phyloP scores from a whole-genome alignment of 768 basidiomycete species.

The Pleurotus eryngii region DNA sequence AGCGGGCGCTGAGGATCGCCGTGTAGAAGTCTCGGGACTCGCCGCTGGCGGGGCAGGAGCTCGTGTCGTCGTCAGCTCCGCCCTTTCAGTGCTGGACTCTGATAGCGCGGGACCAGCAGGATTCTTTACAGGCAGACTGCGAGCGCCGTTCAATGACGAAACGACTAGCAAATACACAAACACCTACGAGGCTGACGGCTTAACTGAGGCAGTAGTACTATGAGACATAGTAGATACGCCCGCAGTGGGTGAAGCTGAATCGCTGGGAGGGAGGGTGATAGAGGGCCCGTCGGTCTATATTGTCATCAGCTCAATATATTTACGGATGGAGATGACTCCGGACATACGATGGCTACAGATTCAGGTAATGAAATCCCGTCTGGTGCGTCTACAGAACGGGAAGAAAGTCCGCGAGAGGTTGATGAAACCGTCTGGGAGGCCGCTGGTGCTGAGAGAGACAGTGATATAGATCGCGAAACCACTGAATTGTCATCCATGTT shows the following conservation, averaged over 20 bases:
- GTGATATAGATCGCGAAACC: slow-evolving; percentile 2
- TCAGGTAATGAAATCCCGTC: slow-evolving; percentile 2
- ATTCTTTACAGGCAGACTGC: not conserved
- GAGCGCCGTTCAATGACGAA: not conserved
- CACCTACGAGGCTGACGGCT: not conserved
- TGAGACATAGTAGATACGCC: not conserved
- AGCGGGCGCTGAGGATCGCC: not conserved
- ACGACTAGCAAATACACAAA: not conserved
- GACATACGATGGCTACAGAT: not conserved
- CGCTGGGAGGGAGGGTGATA: not conserved
- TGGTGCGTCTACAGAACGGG: slow-evolving; percentile 1
- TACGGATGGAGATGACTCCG: not conserved
- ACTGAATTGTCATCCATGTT: slow-evolving; percentile 1
- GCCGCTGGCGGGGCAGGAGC: not conserved
- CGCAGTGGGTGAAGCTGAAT: not conserved
- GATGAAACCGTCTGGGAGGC: not conserved
- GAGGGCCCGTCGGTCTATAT: not conserved
- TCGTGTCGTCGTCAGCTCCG: not conserved
- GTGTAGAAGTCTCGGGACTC: not conserved
- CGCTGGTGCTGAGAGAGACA: slow-evolving; percentile 3
- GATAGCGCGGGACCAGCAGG: not conserved
- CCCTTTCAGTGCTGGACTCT: not conserved
- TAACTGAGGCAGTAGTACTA: not conserved
- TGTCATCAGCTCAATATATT: not conserved
- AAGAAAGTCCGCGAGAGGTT: not conserved